Evolutionary conservation across 2,329 filamentous ascomycete species (phyloP), one percentile per base, ranked within the genome.

Genomic region (Talaromyces sp.): DNA sequence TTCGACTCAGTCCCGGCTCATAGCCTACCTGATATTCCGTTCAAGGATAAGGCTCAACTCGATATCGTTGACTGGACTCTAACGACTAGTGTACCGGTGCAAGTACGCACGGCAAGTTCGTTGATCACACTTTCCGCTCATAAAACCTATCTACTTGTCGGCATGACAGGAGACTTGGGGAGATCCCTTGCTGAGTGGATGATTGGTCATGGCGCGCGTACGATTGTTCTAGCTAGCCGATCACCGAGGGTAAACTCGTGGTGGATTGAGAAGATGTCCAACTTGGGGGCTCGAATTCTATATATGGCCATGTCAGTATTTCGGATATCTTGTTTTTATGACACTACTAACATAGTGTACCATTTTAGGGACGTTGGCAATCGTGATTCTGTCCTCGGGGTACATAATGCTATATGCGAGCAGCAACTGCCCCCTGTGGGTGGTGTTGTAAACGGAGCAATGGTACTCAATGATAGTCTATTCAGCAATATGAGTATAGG

Each of bases 21-120:
- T 30, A 2, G 7, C 7, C 9, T 53, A 18, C 51, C 18, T 18
- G 31, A 53, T 14, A 53, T 12, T 28, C 78, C 1, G 78, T 76
- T n/a, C 78, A 76, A 68, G 70, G 23, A 68, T 75, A 2, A 78
- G 0, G 57, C 56, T 1, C 61, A 78, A 0, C 67, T 78, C 3
- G 61, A n/a, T 4, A 63, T 63, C n/a, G 40, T 57, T 31, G 51
- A n/a, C 5, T 31, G 23, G n/a, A 27, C 54, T 23, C 44, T 60
- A 14, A 58, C 63, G 7, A 57, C 36, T 10, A 50, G 34, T n/a
- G 59, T 51, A 7, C 34, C 56, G 9, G 57, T 65, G 10, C 27
- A 27, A 10, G 55, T 10, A 54, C 57, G n/a, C 12, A 7, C 62
- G 2, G 60, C 62, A 12, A 64, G 57, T 27, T 64, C 62, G 8